phyloP scores from a whole-genome alignment of 1,284 basidiomycete species.

The Rhodotorula sp. region DNA sequence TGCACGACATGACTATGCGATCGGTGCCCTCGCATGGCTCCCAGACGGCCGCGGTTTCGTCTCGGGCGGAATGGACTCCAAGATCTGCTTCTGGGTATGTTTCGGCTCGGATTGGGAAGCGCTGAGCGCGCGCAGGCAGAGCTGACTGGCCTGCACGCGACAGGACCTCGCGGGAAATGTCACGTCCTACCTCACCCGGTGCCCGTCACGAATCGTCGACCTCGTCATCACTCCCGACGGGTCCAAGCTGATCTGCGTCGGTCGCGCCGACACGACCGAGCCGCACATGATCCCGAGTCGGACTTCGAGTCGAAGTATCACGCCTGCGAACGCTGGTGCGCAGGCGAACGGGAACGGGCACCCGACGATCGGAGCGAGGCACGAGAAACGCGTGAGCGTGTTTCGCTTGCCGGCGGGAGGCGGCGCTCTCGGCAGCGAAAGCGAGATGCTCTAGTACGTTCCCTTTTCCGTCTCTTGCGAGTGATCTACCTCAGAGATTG shows the following conservation, averaged over 20 bases:
- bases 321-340: slow-evolving; percentile 11
- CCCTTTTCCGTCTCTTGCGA: background rate
- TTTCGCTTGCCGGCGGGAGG: slow-evolving; percentile 59
- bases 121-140: background rate
- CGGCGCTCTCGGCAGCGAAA: slow-evolving; percentile 42
- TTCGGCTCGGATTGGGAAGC: background rate
- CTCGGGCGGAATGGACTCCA: slow-evolving; percentile 83
- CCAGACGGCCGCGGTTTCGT: slow-evolving; percentile 86
- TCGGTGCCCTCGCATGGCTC: slow-evolving; percentile 83
- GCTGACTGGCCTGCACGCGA: slow-evolving; percentile 7
- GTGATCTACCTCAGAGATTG: background rate
- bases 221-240: slow-evolving; percentile 84
- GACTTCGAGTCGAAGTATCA: slow-evolving; percentile 44
- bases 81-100: slow-evolving; percentile 81
- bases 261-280: slow-evolving; percentile 50
- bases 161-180: slow-evolving; percentile 72
- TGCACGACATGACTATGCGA: slow-evolving; percentile 73
- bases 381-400: slow-evolving; percentile 63
- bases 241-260: slow-evolving; percentile 75
- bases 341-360: background rate
- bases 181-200: slow-evolving; percentile 65
- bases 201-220: slow-evolving; percentile 83
- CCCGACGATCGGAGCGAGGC: slow-evolving; percentile 46
- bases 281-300: slow-evolving; percentile 24
- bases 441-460: slow-evolving; percentile 49